These are phyloP conservation scores for Emydomyces testavorans DNA, from an alignment of 2,329 filamentous ascomycete species.

Conservation along the genomic window DNA sequence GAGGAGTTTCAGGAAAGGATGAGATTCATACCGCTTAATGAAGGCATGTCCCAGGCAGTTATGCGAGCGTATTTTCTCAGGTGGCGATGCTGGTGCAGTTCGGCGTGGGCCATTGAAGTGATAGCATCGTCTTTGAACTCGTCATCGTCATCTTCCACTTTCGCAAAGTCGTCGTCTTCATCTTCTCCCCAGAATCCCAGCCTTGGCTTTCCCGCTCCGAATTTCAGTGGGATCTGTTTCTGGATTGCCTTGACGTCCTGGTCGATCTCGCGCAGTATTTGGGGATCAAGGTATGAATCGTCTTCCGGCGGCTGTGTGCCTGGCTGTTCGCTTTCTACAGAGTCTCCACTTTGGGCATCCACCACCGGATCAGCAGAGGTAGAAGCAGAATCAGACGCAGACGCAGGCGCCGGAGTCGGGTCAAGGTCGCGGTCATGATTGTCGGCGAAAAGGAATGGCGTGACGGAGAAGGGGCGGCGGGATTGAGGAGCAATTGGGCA, in stretches of 20 bases:
- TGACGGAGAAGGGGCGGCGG: slow-evolving; percentile 8
- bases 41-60: slow-evolving; percentile 89
- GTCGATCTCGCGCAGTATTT: slow-evolving; percentile 20
- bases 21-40: slow-evolving; percentile 62
- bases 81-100: slow-evolving; percentile 80
- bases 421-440: slow-evolving; percentile 1
- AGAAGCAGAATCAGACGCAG: too few species aligned
- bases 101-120: slow-evolving; percentile 66
- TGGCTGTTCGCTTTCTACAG: not conserved
- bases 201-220: slow-evolving; percentile 21
- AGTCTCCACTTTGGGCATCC: not conserved
- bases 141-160: slow-evolving; percentile 44
- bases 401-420: too few species aligned
- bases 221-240: slow-evolving; percentile 23
- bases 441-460: not conserved
- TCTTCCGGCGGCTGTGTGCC: not conserved
- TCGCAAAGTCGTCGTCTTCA: slow-evolving; percentile 35
- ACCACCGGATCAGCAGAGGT: not conserved
- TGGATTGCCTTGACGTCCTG: slow-evolving; percentile 23
- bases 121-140: slow-evolving; percentile 57
- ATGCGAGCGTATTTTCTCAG: slow-evolving; percentile 77
- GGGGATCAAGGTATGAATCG: not conserved
- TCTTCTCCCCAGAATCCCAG: slow-evolving; percentile 37
- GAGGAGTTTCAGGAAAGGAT: not conserved
- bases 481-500: slow-evolving; percentile 2